Evolutionary conservation across 2,329 filamentous ascomycete genomes (phyloP).

Genomic region (Fusarium miscanthi): DNA sequence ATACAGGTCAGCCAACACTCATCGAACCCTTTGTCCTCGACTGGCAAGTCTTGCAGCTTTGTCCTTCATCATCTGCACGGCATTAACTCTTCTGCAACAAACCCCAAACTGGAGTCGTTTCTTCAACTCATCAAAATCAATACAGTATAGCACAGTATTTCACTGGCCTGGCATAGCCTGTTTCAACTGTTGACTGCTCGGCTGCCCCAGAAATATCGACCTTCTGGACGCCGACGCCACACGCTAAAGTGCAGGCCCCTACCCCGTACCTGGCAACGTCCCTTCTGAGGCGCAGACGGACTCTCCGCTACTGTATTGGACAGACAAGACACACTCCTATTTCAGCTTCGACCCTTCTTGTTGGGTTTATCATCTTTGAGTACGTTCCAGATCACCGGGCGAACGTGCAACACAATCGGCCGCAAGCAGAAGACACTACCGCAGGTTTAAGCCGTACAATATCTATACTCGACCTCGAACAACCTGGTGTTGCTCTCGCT

Average conservation of each 20-base stretch:
- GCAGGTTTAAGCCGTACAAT: conserved; percentile 19
- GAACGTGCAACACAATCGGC: conserved; percentile 37
- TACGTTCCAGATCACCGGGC: conserved; percentile 40
- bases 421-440: conserved; percentile 28
- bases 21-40: conserved; percentile 4
- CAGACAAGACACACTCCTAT: conserved; percentile 40
- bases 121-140: neutral
- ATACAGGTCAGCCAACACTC: conserved; percentile 1
- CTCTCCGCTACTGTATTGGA: conserved; percentile 21
- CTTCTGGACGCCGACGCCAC: conserved; percentile 39
- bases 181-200: conserved; percentile 28
- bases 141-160: conserved; percentile 17
- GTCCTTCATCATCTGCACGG: neutral
- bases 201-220: conserved; percentile 36
- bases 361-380: conserved; percentile 35
- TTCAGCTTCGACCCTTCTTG: conserved; percentile 35
- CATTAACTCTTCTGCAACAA: neutral
- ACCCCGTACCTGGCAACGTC: conserved; percentile 38
- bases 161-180: conserved; percentile 15
- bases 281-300: conserved; percentile 41
- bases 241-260: conserved; percentile 30
- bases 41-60: neutral
- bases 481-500: conserved; percentile 16
- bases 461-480: conserved; percentile 27
- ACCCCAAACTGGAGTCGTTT: neutral